Evolutionary conservation across 225 moss, liverwort and hornwort species (phyloP).

Genomic region (Pseudoscleropodium purum): DNA sequence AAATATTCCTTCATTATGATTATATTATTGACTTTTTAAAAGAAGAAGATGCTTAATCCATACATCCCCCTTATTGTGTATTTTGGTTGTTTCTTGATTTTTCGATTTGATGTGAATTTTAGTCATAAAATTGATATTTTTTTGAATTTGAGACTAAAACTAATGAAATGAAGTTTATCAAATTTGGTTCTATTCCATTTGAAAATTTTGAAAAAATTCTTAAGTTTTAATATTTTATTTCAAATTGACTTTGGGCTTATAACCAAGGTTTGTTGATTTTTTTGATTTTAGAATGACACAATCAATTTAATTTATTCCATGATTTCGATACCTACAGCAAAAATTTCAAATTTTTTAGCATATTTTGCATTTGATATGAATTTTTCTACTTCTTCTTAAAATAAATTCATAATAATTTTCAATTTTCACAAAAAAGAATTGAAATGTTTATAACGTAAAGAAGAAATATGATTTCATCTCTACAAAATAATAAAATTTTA

Average conservation of each 20-base stretch:
- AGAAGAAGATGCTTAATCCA: not conserved
- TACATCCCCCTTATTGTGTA: accelerated
- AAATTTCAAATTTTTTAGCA: not conserved
- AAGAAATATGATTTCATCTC: not conserved
- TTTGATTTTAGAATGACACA: accelerated
- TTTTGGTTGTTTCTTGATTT: not conserved
- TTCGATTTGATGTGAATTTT: not conserved
- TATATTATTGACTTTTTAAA: not conserved
- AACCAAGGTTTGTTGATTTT: not conserved
- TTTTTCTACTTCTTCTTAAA: not conserved
- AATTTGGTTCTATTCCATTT: not conserved
- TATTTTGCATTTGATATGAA: not conserved
- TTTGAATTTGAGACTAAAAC: not conserved
- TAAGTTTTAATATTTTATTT: not conserved
- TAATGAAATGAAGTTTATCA: not conserved
- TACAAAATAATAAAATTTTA: not conserved
- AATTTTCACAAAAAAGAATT: not conserved
- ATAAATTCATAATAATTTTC: not conserved
- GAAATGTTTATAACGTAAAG: not conserved
- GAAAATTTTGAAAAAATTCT: not conserved
- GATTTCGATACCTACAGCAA: too few species aligned
- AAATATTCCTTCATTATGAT: not conserved
- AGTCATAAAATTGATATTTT: not conserved
- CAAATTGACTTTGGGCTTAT: not conserved
- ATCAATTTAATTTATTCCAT: not conserved